Evolutionary conservation across 306 rosid species (phyloP), one percentile per base, ranked within the genome.

Genomic region (Geum urbanum): DNA sequence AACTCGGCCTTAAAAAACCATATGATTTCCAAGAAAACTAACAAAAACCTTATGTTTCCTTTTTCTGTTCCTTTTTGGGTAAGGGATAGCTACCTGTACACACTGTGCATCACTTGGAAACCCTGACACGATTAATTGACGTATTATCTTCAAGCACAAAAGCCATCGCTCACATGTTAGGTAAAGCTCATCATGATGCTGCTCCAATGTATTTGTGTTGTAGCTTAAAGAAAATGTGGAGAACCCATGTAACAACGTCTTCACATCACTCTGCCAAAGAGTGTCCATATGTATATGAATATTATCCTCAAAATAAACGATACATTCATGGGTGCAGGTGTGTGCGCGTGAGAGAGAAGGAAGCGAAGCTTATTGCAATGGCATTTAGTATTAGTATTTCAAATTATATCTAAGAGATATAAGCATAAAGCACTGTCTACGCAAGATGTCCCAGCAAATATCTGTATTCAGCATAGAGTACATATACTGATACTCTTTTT

Each of bases 81-180:
- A 8, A 46, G 47, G 13, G 20, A 71, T 35, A 45, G 74, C 73
- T 81, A 90, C 98, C 97, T 85, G 97, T 69, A 90, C 80, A 78
- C 90, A 85, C 78, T 84, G 88, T 66, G 96, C 87, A 86, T 92
- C 98, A 48, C 98, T 90, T 75, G 92, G 89, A 84, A 82, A 92
- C 70, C 98, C 98, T 18, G 94, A 92, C 73, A 90, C 74, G 58
- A 92, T 72, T 64, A 92, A 79, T 72, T 90, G 96, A 10, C 96
- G 90, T 69, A 92, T 87, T 71, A 90, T 92, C 85, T 90, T 92
- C 69, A 87, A 84, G 74, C 96, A 88, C 77, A 92, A 75, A 82
- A 92, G 78, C 98, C 98, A 92, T 70, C 98, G 86, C 86, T 92
- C 98, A 73, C 98, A 92, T 3, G 76, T 87, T 77, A 90, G 84